A percentile compares a stretch with the other conserved stretches of the same genome.
phyloP scores from a whole-genome alignment of 1,139 yeast genomes.

The Debaryomycetaceae sp. region DNA sequence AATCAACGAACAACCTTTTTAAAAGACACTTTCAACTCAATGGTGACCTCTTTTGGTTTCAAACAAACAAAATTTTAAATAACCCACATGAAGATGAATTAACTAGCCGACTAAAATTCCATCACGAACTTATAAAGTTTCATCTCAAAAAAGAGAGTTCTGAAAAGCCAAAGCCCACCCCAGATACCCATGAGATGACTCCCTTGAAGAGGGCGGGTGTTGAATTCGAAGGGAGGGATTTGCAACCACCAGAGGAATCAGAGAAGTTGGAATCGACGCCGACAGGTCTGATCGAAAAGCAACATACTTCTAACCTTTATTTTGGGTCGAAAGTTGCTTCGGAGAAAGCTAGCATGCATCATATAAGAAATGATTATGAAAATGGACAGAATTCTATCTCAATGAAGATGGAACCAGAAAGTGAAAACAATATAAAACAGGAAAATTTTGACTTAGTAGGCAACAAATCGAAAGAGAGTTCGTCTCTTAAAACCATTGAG shows the following conservation, averaged over 20 bases:
- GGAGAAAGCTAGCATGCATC: background rate
- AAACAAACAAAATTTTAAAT: constrained; percentile 38
- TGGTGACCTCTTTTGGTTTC: constrained; percentile 53
- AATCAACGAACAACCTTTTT: constrained; percentile 37
- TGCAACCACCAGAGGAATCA: background rate
- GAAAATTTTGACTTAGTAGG: background rate
- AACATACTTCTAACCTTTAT: too few species aligned
- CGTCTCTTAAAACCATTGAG: background rate
- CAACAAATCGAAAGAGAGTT: background rate
- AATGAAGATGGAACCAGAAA: too few species aligned
- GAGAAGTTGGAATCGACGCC: background rate
- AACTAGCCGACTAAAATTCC: constrained; percentile 26
- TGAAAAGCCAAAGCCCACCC: background rate
- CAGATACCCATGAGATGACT: background rate
- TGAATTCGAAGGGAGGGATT: background rate
- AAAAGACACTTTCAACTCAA: constrained; percentile 25
- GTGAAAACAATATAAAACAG: background rate
- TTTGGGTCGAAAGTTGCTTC: background rate
- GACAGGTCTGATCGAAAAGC: background rate
- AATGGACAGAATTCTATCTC: background rate
- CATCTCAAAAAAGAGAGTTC: constrained; percentile 2
- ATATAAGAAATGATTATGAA: background rate
- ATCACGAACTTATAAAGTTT: constrained; percentile 21
- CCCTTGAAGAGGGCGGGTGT: background rate
- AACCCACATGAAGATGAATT: constrained; percentile 30